phyloP scores from a whole-genome alignment of 2,329 filamentous ascomycete genomes.

The Aspergillus calidoustus region DNA sequence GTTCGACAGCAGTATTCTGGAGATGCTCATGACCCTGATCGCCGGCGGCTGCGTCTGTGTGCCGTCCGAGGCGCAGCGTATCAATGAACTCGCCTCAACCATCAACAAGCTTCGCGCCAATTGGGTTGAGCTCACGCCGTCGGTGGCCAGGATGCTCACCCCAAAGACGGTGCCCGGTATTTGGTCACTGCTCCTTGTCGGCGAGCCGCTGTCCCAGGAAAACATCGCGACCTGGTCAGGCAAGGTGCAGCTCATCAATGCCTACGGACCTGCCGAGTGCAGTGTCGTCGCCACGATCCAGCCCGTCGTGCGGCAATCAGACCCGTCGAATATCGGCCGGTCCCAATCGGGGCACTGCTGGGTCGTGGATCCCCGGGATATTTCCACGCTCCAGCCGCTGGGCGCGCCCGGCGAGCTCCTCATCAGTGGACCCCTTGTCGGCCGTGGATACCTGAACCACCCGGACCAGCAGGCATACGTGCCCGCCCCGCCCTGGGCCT shows the following conservation, averaged over 20 bases:
- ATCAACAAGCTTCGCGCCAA: constrained; percentile 34
- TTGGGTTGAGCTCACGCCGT: constrained; percentile 60
- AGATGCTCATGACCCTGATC: constrained; percentile 41
- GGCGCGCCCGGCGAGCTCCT: constrained; percentile 51
- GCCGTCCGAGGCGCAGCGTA: constrained; percentile 45
- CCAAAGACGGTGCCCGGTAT: constrained; percentile 35
- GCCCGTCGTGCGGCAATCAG: neutral
- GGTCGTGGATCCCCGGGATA: constrained; percentile 38
- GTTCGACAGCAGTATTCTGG: constrained; percentile 44
- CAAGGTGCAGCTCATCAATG: constrained; percentile 4
- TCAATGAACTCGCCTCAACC: constrained; percentile 37
- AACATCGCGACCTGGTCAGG: neutral
- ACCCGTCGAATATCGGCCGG: constrained; percentile 25
- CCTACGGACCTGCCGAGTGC: constrained; percentile 12
- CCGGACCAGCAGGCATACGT: constrained; percentile 24
- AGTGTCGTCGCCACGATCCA: neutral
- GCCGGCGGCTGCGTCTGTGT: constrained; percentile 50
- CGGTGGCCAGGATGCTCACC: constrained; percentile 49
- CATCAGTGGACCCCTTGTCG: constrained; percentile 49
- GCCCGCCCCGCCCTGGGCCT: neutral
- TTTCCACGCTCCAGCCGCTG: constrained; percentile 35
- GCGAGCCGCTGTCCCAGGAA: constrained; percentile 32
- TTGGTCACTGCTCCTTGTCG: constrained; percentile 42
- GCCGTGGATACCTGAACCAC: constrained; percentile 44
- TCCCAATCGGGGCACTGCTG: constrained; percentile 23